These are phyloP conservation scores for Apiospora sp. DNA, from an alignment of 2,329 filamentous ascomycete species.

Conservation along the genomic window DNA sequence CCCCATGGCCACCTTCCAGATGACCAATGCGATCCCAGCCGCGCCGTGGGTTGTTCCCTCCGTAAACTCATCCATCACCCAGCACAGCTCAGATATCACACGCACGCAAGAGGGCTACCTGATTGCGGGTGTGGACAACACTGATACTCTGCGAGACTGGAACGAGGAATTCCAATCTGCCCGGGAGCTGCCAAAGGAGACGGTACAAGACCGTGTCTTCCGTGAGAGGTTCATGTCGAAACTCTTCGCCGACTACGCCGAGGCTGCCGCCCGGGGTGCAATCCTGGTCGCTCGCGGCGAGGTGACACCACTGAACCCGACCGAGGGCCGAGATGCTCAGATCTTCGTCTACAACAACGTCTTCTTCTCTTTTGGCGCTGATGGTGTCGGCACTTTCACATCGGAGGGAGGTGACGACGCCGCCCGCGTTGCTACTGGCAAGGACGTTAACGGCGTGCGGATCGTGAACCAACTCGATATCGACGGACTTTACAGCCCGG, in stretches of 20 bases:
- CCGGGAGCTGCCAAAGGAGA: slow-evolving; percentile 90
- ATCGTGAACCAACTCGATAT: slow-evolving; percentile 98
- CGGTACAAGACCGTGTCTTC: slow-evolving; percentile 94
- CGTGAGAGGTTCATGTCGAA: slow-evolving; percentile 93
- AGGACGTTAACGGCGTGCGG: slow-evolving; percentile 93
- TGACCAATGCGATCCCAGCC: slow-evolving; percentile 91
- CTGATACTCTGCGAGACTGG: slow-evolving; percentile 95
- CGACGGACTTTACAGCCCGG: slow-evolving; percentile 90
- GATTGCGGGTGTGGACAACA: slow-evolving; percentile 89
- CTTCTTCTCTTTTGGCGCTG: slow-evolving; percentile 98
- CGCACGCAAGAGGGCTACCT: slow-evolving; percentile 93
- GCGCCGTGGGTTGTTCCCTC: slow-evolving; percentile 90
- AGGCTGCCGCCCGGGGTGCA: slow-evolving; percentile 90
- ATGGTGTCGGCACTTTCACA: slow-evolving; percentile 96
- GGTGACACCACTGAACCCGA: slow-evolving; percentile 92
- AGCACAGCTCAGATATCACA: slow-evolving; percentile 84
- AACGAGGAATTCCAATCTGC: slow-evolving; percentile 99
- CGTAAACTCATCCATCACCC: slow-evolving; percentile 67
- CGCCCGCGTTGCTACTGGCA: slow-evolving; percentile 92
- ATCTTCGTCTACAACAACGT: slow-evolving; percentile 99
- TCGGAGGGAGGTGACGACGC: slow-evolving; percentile 97
- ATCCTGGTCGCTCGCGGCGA: slow-evolving; percentile 93
- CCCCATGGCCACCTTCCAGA: slow-evolving; percentile 90
- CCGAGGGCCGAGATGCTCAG: slow-evolving; percentile 89
- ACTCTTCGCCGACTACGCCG: slow-evolving; percentile 96